Percentiles rank a stretch among this genome's conserved stretches.
Evolutionary conservation across 257 asterid species (phyloP).

Genomic region (Plantago major): DNA sequence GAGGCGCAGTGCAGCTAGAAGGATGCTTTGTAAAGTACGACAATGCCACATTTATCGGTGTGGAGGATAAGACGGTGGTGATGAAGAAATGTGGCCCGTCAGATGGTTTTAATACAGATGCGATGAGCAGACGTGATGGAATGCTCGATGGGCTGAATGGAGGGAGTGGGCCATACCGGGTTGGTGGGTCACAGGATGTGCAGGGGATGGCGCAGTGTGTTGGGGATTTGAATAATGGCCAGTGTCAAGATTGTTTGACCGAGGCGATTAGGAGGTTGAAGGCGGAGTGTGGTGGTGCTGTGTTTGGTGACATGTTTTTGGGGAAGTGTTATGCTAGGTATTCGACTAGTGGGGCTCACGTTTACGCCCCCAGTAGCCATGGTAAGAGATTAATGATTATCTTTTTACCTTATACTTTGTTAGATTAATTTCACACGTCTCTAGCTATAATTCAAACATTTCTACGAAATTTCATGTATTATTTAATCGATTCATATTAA

Average conservation of each 20-base stretch:
- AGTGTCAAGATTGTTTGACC: constrained; percentile 83
- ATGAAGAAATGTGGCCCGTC: constrained; percentile 92
- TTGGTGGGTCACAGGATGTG: constrained; percentile 66
- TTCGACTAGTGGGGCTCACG: constrained; percentile 58
- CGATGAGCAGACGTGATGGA: constrained; percentile 61
- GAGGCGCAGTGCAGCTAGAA: constrained; percentile 74
- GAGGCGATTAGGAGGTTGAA: constrained; percentile 76
- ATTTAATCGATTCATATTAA: too few relatives aligned
- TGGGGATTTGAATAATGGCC: constrained; percentile 74
- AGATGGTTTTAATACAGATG: constrained; percentile 40
- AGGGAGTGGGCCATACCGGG: constrained; percentile 65
- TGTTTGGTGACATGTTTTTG: constrained; percentile 85
- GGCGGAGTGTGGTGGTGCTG: constrained; percentile 88
- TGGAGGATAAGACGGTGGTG: constrained; percentile 74
- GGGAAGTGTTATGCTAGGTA: constrained; percentile 90
- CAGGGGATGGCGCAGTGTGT: constrained; percentile 93
- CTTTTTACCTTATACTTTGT: too few relatives aligned
- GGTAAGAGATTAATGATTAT: too few relatives aligned
- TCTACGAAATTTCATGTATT: too few relatives aligned
- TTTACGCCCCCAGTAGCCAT: constrained; percentile 39
- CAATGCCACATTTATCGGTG: constrained; percentile 60
- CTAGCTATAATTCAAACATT: too few relatives aligned
- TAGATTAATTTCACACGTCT: too few relatives aligned
- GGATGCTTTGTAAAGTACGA: constrained; percentile 88
- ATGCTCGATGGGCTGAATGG: constrained; percentile 55